Conservation (phyloP, 176 grass and related monocot species). For the Tillandsia leiboldiana region DNA sequence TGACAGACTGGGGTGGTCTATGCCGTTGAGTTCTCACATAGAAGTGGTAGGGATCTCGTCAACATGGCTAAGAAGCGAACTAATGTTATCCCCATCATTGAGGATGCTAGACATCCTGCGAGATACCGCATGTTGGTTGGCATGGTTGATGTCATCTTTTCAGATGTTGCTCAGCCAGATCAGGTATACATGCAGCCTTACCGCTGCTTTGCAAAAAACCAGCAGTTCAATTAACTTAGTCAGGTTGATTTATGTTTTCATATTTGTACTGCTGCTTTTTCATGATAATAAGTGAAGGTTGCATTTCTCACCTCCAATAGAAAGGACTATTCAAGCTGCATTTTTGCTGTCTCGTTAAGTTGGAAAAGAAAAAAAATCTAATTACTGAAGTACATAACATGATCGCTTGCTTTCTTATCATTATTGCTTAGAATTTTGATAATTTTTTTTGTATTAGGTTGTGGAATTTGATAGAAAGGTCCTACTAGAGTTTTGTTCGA, state of each 20-base stretch:
- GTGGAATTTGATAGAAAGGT: no score
- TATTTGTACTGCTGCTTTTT: no score
- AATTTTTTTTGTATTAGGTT: no score
- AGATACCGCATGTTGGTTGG: slow-evolving; percentile 86
- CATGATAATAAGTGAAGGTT: no score
- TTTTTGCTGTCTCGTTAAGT: no score
- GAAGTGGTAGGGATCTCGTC: slow-evolving; percentile 82
- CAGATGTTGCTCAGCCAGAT: slow-evolving; percentile 94
- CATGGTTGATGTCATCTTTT: slow-evolving; percentile 99
- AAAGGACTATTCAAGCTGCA: no score
- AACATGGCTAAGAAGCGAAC: slow-evolving; percentile 98
- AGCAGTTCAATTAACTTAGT: no score
- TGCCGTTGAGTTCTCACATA: slow-evolving; percentile 95
- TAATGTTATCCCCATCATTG: slow-evolving; percentile 92
- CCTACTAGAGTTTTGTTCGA: no score
- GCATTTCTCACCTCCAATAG: no score
- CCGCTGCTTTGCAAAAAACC: no score
- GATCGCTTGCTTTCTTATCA: not conserved
- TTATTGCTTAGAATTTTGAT: not conserved
- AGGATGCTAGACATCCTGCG: slow-evolving; percentile 85
- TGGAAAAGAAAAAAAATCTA: not conserved
- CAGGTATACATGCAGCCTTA: slow-evolving; percentile 37
- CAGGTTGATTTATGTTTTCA: no score
- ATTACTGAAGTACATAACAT: not conserved
- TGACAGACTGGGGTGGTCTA: slow-evolving; percentile 68